Conservation (phyloP, 2,329 filamentous ascomycete species). For the Claviceps paspali region DNA sequence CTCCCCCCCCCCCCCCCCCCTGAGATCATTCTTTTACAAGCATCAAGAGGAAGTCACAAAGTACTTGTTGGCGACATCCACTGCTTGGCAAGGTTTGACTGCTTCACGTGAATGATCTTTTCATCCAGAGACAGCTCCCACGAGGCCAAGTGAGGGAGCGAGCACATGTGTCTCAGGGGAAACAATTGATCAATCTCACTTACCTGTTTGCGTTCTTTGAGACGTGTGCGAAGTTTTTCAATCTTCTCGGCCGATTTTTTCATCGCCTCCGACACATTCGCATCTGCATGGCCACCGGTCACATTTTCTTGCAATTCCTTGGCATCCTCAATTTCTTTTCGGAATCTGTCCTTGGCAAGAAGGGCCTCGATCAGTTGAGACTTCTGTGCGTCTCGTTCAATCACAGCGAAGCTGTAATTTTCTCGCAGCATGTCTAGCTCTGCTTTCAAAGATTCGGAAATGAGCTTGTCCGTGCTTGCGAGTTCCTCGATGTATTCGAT, state of each 20-base stretch:
- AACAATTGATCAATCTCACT: slow-evolving; percentile 27
- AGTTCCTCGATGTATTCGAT: slow-evolving; percentile 40
- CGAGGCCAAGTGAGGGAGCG: not conserved
- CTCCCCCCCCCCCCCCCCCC: too few species aligned
- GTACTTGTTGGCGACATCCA: not conserved
- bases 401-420: slow-evolving; percentile 31
- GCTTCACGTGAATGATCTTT: not conserved
- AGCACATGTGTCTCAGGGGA: not conserved
- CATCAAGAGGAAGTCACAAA: not conserved
- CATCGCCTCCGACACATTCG: slow-evolving; percentile 19
- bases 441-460: slow-evolving; percentile 40
- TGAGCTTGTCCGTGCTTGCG: slow-evolving; percentile 42
- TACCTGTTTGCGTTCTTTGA: slow-evolving; percentile 45
- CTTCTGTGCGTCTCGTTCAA: slow-evolving; percentile 41
- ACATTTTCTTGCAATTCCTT: slow-evolving; percentile 25
- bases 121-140: not conserved
- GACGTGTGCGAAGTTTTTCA: slow-evolving; percentile 39
- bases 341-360: slow-evolving; percentile 44
- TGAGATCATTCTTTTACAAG: not conserved
- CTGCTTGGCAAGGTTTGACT: not conserved
- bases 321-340: slow-evolving; percentile 35
- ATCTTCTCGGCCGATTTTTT: slow-evolving; percentile 36
- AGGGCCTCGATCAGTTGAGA: slow-evolving; percentile 44
- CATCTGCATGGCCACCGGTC: slow-evolving; percentile 19
- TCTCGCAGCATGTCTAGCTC: slow-evolving; percentile 41